Percentiles rank a stretch among this genome's conserved stretches.
Evolutionary conservation across 2,329 filamentous ascomycete species (phyloP).

Genomic region (Claviceps capensis): DNA sequence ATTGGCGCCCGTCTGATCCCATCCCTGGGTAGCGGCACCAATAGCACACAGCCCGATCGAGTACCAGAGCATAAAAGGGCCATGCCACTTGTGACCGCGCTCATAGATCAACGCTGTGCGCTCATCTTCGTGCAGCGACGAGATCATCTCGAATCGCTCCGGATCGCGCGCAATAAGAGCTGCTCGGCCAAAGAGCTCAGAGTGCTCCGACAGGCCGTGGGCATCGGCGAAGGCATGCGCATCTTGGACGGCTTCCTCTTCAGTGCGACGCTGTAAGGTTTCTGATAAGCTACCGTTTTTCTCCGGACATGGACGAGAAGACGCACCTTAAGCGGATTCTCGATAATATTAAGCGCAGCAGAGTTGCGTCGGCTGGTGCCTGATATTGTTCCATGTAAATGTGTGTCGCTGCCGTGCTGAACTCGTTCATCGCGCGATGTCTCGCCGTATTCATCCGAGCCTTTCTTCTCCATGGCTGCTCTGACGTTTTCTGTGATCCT

Average conservation of each 20-base stretch:
- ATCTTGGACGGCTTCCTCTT: constrained; percentile 15
- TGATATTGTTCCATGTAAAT: not conserved
- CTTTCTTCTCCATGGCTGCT: constrained; percentile 8
- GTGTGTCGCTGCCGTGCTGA: not conserved
- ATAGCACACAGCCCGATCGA: constrained; percentile 39
- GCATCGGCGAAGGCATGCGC: constrained; percentile 34
- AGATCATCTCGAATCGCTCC: constrained; percentile 9
- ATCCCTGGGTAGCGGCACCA: constrained; percentile 43
- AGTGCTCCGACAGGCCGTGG: constrained; percentile 31
- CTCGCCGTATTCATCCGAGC: constrained; percentile 3
- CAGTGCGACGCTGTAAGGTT: constrained; percentile 11
- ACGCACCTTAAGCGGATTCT: constrained; percentile 19
- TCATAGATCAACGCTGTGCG: constrained; percentile 23
- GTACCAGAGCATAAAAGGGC: constrained; percentile 24
- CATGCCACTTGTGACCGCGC: constrained; percentile 44
- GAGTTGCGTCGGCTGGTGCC: constrained; percentile 11
- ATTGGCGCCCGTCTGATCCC: constrained; percentile 49
- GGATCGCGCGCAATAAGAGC: constrained; percentile 17
- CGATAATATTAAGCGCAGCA: constrained; percentile 17
- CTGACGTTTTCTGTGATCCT: not conserved
- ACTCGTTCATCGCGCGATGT: constrained; percentile 6
- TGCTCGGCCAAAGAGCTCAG: constrained; percentile 21
- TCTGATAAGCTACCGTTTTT: not conserved
- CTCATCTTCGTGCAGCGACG: constrained; percentile 13
- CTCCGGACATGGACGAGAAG: not conserved